A percentile compares a stretch with the other conserved stretches of the same genome.
These are phyloP conservation scores for Euphrasia confusa DNA, from an alignment of 257 asterid genomes.

Conservation along the genomic window DNA sequence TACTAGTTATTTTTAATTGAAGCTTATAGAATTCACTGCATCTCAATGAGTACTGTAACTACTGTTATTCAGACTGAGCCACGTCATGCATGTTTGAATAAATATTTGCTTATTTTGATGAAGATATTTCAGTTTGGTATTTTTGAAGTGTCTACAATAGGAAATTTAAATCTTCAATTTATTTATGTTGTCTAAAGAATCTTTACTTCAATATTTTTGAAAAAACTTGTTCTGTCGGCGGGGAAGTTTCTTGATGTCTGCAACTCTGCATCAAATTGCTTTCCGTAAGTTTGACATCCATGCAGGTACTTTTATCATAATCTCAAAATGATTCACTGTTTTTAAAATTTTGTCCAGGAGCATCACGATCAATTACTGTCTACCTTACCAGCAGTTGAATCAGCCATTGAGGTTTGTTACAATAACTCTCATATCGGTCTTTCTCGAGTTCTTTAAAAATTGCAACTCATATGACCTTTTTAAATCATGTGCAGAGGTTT, in stretches of 20 bases:
- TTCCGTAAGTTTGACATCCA: constrained; percentile 17
- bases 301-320: constrained; percentile 14
- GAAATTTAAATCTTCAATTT: constrained; percentile 7
- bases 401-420: constrained; percentile 79
- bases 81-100: neutral
- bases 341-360: constrained; percentile 52
- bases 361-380: constrained; percentile 86
- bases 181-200: neutral
- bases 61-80: constrained; percentile 11
- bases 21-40: constrained; percentile 7
- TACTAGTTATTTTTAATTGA: constrained; percentile 16
- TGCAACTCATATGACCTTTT: constrained; percentile 27
- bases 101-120: neutral
- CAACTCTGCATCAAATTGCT: constrained; percentile 21
- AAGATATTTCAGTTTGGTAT: constrained; percentile 12
- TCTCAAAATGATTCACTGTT: constrained; percentile 25
- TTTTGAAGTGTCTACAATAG: constrained; percentile 8
- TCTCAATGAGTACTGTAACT: constrained; percentile 8
- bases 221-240: constrained; percentile 20
- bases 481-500: constrained; percentile 57
- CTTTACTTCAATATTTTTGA: constrained; percentile 12
- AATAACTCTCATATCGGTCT: constrained; percentile 24
- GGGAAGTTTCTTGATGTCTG: constrained; percentile 15
- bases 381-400: constrained; percentile 77
- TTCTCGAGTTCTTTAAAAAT: constrained; percentile 25